A percentile compares a stretch with the other conserved stretches of the same genome.
Conservation (phyloP, 2,329 filamentous ascomycete species). For the Neofusicoccum laricinum region DNA sequence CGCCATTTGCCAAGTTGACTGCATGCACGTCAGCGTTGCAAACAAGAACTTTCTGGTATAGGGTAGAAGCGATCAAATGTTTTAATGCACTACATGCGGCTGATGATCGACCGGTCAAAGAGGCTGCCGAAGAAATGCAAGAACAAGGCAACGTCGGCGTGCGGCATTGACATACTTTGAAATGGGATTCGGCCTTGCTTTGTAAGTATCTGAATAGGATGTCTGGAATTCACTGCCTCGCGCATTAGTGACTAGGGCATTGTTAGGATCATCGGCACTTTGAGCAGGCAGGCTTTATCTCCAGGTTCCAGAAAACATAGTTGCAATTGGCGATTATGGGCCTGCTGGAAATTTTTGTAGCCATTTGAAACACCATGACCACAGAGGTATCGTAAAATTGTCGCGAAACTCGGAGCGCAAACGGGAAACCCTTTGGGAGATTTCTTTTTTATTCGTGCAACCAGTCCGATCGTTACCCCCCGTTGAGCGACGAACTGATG, state of each 20-base stretch:
- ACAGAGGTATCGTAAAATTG: not conserved
- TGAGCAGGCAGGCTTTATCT: not conserved
- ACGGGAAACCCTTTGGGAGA: constrained; percentile 14
- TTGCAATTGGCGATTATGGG: not conserved
- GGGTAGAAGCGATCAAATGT: not conserved
- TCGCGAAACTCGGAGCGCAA: not conserved
- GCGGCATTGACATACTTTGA: not conserved
- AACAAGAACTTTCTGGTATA: not conserved
- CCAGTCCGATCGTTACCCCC: constrained; percentile 16
- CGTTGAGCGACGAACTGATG: constrained; percentile 16
- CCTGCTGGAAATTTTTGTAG: not conserved
- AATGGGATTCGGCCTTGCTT: not conserved
- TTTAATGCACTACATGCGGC: not conserved
- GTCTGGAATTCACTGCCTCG: not conserved
- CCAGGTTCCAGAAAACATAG: not conserved
- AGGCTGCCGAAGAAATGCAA: not conserved
- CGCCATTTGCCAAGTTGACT: not conserved
- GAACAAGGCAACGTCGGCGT: not conserved
- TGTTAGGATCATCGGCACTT: not conserved
- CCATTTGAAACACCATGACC: not conserved
- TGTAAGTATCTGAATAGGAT: not conserved
- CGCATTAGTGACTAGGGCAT: not conserved
- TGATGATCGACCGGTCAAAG: not conserved
- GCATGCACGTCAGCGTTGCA: not conserved
- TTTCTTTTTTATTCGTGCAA: constrained; percentile 18